Base-by-base conservation (phyloP, 352 stramenopile species). In the Globisporangium apiculatum region DNA sequence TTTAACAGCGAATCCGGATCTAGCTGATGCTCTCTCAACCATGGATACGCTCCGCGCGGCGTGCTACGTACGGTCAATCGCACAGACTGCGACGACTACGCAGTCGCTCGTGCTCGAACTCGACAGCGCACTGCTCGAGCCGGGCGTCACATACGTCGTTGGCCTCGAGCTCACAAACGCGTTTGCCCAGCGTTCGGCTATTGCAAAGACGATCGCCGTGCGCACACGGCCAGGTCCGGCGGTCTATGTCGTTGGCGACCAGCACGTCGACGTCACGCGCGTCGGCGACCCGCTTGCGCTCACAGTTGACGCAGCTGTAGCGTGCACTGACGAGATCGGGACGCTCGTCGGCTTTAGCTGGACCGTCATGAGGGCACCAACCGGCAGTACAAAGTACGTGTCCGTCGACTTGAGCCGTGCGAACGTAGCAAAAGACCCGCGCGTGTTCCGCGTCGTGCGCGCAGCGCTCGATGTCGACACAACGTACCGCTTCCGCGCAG, bases 391-490 rank as follows among this genome's bases (percentile, higher is more conserved):
- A 12, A 46, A 36, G 5, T 54, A 66, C 9, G 37, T 50, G 4
- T 58, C 48, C 12, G 64, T 79, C 36, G 62, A 79, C 17, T 61
- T 87, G 17, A 82, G 69, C 31, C 61, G 68, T 9, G 70, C 64
- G 31, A 89, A 90, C 51, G 70, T 64, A 0, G 82, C 79, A n/a
- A 72, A 74, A 48, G 76, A 90, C 45, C 78, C 82, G 4, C 75
- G 78, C 11, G 62, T 81, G 6, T 92, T 89, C 48, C 74, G 68
- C 14, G 52, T 90, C 0, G 51, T 69, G 0, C 65, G 75, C 2
- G 66, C 72, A 5, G 51, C 61, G 8, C 56, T 92, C 0, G 56
- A 70, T 15, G 62, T 65, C 5, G 71, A 68, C 2, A 65, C 62
- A n/a, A 75, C 68, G 2, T 90, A 90, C 49, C 73, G 64, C n/a